Evolutionary conservation across 139 green algal species (phyloP), one percentile per base, ranked within the genome.

Genomic region (Tetradesmus obliquus): DNA sequence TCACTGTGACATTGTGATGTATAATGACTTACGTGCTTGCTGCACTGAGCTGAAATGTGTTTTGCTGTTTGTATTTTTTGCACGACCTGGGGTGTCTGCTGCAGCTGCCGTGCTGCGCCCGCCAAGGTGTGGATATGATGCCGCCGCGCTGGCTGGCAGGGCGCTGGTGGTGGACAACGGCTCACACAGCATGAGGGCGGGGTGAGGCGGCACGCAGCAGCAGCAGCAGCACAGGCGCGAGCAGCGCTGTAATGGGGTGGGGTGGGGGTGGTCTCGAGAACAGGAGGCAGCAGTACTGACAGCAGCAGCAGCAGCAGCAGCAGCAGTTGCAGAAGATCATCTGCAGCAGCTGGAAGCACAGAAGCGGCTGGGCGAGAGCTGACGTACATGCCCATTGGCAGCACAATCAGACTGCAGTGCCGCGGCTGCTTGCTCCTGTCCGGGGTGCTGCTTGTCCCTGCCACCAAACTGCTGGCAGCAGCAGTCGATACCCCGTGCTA

Each of bases 81-180:
- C 57, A 66, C 66, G n/a, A 19, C 66, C 15, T 66, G 7, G 6
- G 57, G 57, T 76, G 15, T 5, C 2, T 24, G 17, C n/a, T 24
- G 66, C 66, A 76, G 66, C 66, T 76, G 66, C 66, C n/a, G 66
- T 76, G 66, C 12, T 76, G 66, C 66, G 80, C 8, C 84, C 24
- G 13, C 79, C 82, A 69, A 32, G 71, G 22, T 84, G 71, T 53
- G 15, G 7, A 2, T 90, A 90, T 72, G 71, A 90, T 71, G 20
- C 86, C 12, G 60, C 58, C n/a, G 71, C 69, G 13, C n/a, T 87
- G 76, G 55, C 72, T n/a, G 88, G 88, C 9, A 45, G 57, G 13
- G 88, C 32, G 1, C 53, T 91, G 5, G 88, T 91, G 19, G 58
- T 91, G 8, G 88, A 91, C 55, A 91, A 91, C 53, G 88, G 88